Evolutionary conservation across 805 yeast genomes (phyloP).

Genomic region (Alloascoidea africana): DNA sequence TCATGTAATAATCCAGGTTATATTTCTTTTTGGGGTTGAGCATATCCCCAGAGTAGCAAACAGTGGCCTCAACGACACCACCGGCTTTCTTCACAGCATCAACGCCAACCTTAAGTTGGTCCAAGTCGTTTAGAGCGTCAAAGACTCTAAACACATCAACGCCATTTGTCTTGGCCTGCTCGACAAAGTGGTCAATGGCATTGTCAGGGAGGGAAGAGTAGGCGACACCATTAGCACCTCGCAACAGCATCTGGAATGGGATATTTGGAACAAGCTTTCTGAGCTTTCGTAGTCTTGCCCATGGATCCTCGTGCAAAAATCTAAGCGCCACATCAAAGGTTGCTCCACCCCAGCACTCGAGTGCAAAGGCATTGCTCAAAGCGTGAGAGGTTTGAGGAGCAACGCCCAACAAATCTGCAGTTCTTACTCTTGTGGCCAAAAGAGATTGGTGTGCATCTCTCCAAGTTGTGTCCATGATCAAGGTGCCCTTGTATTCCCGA

Average conservation of each 20-base stretch:
- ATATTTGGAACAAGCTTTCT: slow-evolving; percentile 91
- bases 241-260: slow-evolving; percentile 96
- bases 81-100: slow-evolving; percentile 97
- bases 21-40: slow-evolving; percentile 91
- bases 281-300: slow-evolving; percentile 86
- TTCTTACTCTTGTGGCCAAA: slow-evolving; percentile 93
- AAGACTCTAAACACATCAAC: slow-evolving; percentile 96
- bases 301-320: slow-evolving; percentile 96
- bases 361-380: slow-evolving; percentile 76
- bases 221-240: slow-evolving; percentile 99
- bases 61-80: slow-evolving; percentile 97
- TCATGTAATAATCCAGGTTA: slow-evolving; percentile 79
- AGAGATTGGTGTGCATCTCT: slow-evolving; percentile 99
- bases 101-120: slow-evolving; percentile 93
- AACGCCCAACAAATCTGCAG: slow-evolving; percentile 78
- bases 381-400: slow-evolving; percentile 94
- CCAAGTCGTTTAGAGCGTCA: slow-evolving; percentile 93
- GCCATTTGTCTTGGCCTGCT: slow-evolving; percentile 90
- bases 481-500: slow-evolving; percentile 69
- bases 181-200: slow-evolving; percentile 93
- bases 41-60: slow-evolving; percentile 99
- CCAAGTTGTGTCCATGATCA: slow-evolving; percentile 98
- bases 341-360: slow-evolving; percentile 99
- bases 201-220: slow-evolving; percentile 96
- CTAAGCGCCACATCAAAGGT: slow-evolving; percentile 98